phyloP scores from a whole-genome alignment of 495 filamentous ascomycete species.

The Aspergillus egyptiacus region DNA sequence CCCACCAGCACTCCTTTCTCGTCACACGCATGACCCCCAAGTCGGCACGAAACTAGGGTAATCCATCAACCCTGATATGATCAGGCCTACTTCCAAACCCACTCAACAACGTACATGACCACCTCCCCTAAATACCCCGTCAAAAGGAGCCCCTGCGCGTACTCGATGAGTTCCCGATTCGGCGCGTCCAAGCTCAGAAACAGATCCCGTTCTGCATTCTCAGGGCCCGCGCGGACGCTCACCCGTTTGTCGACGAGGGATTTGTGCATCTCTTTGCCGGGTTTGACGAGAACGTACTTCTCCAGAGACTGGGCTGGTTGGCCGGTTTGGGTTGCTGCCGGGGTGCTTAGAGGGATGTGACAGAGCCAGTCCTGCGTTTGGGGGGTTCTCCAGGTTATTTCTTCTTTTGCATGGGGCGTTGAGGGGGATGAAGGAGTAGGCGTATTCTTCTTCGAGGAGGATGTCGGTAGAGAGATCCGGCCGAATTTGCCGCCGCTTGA shows the following conservation, averaged over 20 bases:
- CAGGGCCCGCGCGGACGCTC: slow-evolving; percentile 16
- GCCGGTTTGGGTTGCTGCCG: neutral
- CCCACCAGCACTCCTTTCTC: too few species aligned
- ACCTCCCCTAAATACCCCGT: slow-evolving; percentile 23
- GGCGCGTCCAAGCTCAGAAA: slow-evolving; percentile 18
- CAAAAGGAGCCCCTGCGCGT: slow-evolving; percentile 26
- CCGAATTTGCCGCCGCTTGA: neutral
- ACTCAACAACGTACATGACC: slow-evolving; percentile 33
- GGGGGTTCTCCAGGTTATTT: slow-evolving; percentile 21
- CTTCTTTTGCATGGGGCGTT: neutral
- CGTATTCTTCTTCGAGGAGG: neutral
- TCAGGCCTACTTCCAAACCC: slow-evolving; percentile 20
- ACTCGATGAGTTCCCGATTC: slow-evolving; percentile 26
- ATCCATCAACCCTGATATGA: too few species aligned
- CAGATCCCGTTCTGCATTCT: slow-evolving; percentile 6
- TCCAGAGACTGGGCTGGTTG: neutral
- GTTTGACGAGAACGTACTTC: slow-evolving; percentile 25
- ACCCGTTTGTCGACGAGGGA: slow-evolving; percentile 24
- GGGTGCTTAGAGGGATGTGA: slow-evolving; percentile 10
- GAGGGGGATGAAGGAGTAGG: neutral
- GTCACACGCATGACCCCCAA: too few species aligned
- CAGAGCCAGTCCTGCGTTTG: slow-evolving; percentile 22
- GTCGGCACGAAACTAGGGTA: too few species aligned
- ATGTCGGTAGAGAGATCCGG: slow-evolving; percentile 3
- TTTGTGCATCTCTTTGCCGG: slow-evolving; percentile 26